Percentiles rank a stretch among this genome's conserved stretches.
Conservation (phyloP, 306 rosid species). For the Sesbania bispinosa region DNA sequence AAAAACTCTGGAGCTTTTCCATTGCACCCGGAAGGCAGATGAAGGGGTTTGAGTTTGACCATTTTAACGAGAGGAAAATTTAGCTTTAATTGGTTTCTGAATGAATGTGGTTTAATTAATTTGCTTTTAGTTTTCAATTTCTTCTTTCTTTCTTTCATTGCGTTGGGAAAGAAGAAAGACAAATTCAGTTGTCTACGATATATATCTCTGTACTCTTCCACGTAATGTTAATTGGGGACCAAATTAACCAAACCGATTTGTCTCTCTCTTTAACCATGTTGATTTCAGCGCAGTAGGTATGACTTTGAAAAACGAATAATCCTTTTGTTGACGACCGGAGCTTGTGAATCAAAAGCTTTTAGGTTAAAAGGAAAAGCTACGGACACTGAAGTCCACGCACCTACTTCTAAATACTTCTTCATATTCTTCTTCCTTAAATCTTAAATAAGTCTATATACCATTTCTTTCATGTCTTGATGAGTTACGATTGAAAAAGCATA, state of each 20-base stretch:
- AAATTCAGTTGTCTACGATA: conserved; percentile 37
- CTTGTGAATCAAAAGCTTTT: conserved; percentile 56
- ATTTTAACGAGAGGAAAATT: not conserved
- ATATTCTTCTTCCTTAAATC: conserved; percentile 13
- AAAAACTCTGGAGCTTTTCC: conserved; percentile 94
- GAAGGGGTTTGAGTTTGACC: conserved; percentile 33
- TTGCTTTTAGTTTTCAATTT: conserved; percentile 33
- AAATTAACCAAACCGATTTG: conserved; percentile 39
- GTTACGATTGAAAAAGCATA: not conserved
- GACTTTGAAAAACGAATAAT: conserved; percentile 30
- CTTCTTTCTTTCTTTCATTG: conserved; percentile 38
- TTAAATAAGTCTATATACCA: too few relatives aligned
- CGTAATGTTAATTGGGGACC: conserved; percentile 32
- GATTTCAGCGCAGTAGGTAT: conserved; percentile 34
- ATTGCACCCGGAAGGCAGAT: conserved; percentile 82
- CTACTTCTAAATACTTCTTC: conserved; percentile 33
- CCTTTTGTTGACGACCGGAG: conserved; percentile 44
- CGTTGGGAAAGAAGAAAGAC: conserved; percentile 65
- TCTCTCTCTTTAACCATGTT: conserved; percentile 27
- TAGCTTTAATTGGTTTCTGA: not conserved
- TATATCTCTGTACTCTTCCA: conserved; percentile 38
- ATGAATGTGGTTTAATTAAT: conserved; percentile 30
- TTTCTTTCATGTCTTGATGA: too few relatives aligned
- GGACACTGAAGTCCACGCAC: conserved; percentile 91
- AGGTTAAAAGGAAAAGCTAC: conserved; percentile 68